Conservation (phyloP, 2,329 filamentous ascomycete genomes). For the Pseudogymnoascus sp. region DNA sequence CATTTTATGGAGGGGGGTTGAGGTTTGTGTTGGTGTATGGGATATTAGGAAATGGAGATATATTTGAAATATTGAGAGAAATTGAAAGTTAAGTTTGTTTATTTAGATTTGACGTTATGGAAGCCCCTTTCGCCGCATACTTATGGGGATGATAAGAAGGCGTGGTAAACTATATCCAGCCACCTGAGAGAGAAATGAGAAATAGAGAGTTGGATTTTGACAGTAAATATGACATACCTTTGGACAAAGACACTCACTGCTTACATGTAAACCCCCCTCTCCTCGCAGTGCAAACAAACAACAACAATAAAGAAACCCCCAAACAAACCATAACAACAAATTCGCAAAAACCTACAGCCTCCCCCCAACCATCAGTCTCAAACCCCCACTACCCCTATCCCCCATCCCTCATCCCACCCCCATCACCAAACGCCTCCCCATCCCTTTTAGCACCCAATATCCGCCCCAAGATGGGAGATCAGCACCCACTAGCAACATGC, state of each 20-base stretch:
- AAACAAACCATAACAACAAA: background rate
- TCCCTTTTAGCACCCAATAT: background rate
- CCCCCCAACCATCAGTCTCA: background rate
- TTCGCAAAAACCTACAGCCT: background rate
- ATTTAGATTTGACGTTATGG: background rate
- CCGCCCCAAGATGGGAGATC: background rate
- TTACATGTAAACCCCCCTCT: background rate
- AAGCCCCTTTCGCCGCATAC: background rate
- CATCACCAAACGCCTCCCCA: background rate
- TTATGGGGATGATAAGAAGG: background rate
- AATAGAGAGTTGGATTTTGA: background rate
- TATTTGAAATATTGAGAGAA: background rate
- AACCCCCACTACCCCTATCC: background rate
- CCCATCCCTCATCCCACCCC: no score
- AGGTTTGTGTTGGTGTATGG: background rate
- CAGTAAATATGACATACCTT: background rate
- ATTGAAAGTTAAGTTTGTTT: background rate
- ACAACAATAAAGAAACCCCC: background rate
- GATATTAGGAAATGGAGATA: background rate
- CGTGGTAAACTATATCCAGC: background rate
- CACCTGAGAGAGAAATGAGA: background rate
- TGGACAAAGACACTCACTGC: background rate
- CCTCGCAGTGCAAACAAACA: background rate
- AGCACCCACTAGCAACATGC: background rate
- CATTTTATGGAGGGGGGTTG: background rate